Base-by-base conservation (phyloP, 495 filamentous ascomycete species). In the Rhizodiscina lignyota region DNA sequence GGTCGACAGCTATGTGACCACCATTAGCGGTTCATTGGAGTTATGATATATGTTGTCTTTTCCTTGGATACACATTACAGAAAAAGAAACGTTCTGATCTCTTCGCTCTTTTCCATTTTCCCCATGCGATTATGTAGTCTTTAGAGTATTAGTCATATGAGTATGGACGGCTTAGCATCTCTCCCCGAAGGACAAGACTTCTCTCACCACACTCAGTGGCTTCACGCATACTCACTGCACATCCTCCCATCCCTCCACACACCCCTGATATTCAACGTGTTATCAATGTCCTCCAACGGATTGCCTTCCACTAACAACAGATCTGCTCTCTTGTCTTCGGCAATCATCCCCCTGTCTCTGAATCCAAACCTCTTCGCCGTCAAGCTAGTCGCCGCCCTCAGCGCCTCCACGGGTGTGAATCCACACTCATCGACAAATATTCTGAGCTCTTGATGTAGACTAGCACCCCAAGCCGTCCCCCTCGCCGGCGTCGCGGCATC, bases 231-330 rank as follows among this genome's bases (percentile, higher is more conserved):
- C 21, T 1, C n/a, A n/a, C n/a, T n/a, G n/a, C n/a, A n/a, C n/a
- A n/a, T n/a, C n/a, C n/a, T n/a, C n/a, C 47, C 47, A 20, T 46
- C 47, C 4, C 47, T 36, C 54, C 54, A 55, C 1, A 55, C 52
- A 2, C 47, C 52, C 18, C 50, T 43, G 29, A 55, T 36, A 35
- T 58, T 48, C 21, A 57, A 37, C 18, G 48, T 54, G 11, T 36
- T 44, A 32, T 52, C 45, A 30, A 58, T 58, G 32, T 58, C 40
- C 30, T 46, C 47, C 30, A 56, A 31, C 11, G 53, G 51, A 37
- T 59, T 55, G 4, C 51, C 53, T 30, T 52, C 45, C 1, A 59
- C 47, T 2, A 56, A 36, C 27, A 55, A 24, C 36, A 59, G 30
- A 39, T 56, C 55, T 10, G 51, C 55, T 17, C 45, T 45, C 31